These are phyloP conservation scores for Dunaliella salina DNA, from an alignment of 163 green algal genomes.

Conservation along the genomic window DNA sequence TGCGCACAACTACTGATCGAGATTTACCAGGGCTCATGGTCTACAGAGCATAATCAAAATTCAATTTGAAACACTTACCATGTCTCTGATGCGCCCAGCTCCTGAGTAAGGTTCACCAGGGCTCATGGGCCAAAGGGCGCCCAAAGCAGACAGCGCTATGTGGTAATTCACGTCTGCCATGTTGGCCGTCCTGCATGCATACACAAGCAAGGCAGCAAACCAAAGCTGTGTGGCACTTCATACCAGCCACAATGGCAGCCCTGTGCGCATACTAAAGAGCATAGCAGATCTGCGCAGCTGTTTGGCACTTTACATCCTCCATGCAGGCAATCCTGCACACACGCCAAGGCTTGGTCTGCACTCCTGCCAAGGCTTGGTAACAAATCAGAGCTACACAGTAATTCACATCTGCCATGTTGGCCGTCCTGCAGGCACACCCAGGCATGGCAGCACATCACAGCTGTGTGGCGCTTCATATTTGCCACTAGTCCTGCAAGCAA, in stretches of 20 bases:
- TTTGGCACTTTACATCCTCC: too few relatives aligned
- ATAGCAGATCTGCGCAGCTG: too few relatives aligned
- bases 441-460: slow-evolving; percentile 4
- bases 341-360: too few relatives aligned
- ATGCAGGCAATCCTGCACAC: too few relatives aligned
- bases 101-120: slow-evolving; percentile 16
- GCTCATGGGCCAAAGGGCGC: slow-evolving; percentile 36
- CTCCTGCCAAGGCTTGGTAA: neutral
- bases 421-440: neutral
- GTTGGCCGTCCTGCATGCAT: slow-evolving; percentile 5
- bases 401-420: neutral
- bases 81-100: slow-evolving; percentile 27
- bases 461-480: slow-evolving; percentile 29
- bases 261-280: neutral
- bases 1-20: too few relatives aligned
- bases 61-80: slow-evolving; percentile 21
- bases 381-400: neutral
- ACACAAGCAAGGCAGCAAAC: neutral
- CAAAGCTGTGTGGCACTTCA: neutral
- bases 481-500: too few relatives aligned
- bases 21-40: too few relatives aligned
- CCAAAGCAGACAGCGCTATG: slow-evolving; percentile 19
- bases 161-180: slow-evolving; percentile 32
- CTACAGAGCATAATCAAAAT: too few relatives aligned
- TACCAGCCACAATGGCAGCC: neutral